These are phyloP conservation scores for Cokeromyces recurvatus DNA, from an alignment of 371 early-diverging fungal genomes.

Conservation along the genomic window DNA sequence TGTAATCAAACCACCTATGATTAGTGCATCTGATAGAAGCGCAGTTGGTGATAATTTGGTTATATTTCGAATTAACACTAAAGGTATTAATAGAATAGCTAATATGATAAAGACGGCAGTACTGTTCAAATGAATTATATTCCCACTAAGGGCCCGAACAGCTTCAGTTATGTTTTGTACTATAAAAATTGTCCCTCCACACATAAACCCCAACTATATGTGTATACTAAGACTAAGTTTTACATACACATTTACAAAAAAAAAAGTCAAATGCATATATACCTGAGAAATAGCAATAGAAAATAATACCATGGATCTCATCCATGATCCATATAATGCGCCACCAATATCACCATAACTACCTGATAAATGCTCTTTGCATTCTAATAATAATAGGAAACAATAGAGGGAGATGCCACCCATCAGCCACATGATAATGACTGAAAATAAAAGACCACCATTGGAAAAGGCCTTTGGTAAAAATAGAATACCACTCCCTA, in stretches of 20 bases:
- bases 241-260: no score
- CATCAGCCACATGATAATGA: conserved; percentile 57
- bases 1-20: conserved; percentile 67
- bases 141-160: conserved; percentile 56
- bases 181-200: conserved; percentile 85
- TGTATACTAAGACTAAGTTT: no score
- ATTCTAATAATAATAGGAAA: conserved; percentile 64
- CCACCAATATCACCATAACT: conserved; percentile 92
- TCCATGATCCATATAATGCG: conserved; percentile 73
- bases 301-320: conserved; percentile 71
- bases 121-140: conserved; percentile 34
- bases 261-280: no score
- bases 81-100: conserved; percentile 49
- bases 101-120: conserved; percentile 15
- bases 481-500: conserved; percentile 79
- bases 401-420: conserved; percentile 65
- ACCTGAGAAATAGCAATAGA: conserved; percentile 83
- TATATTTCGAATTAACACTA: conserved; percentile 85
- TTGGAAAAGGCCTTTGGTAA: conserved; percentile 79
- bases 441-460: conserved; percentile 71
- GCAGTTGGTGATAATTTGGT: conserved; percentile 78
- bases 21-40: conserved; percentile 85
- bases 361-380: conserved; percentile 61
- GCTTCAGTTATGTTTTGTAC: conserved; percentile 75
- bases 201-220: conserved; percentile 78